Conservation (phyloP, 495 filamentous ascomycete genomes). For the Chaetomium fimeti region DNA sequence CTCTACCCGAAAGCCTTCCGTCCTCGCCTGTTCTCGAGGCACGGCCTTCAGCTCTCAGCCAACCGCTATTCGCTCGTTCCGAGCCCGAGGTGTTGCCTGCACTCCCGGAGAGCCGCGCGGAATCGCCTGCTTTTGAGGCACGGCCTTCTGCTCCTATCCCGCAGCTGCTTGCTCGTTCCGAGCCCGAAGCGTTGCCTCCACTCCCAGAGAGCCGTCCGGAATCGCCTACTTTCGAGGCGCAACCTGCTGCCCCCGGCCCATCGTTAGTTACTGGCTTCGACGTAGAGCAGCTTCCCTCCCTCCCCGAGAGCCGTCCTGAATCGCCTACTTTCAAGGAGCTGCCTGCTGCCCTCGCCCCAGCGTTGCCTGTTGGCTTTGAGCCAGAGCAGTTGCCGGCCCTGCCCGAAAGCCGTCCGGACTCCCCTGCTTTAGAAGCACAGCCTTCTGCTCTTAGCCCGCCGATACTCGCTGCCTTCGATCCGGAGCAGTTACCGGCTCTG, state of each 20-base stretch:
- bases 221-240: too few relatives aligned
- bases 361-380: background rate
- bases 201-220: too few relatives aligned
- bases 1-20: slow-evolving; percentile 10
- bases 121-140: background rate
- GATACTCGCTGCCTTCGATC: too few relatives aligned
- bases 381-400: too few relatives aligned
- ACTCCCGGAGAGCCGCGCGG: slow-evolving; percentile 12
- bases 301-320: slow-evolving; percentile 5
- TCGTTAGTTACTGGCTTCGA: too few relatives aligned
- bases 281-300: background rate
- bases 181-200: background rate
- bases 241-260: too few relatives aligned
- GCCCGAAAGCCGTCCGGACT: too few relatives aligned
- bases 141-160: background rate
- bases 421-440: too few relatives aligned
- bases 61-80: background rate
- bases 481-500: slow-evolving; percentile 4
- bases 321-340: background rate
- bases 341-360: too few relatives aligned
- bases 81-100: background rate
- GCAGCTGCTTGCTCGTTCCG: background rate
- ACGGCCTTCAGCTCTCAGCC: background rate
- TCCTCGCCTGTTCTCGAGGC: background rate
- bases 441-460: too few relatives aligned